phyloP scores from a whole-genome alignment of 1,284 basidiomycete genomes.

The Mycena citricolor region DNA sequence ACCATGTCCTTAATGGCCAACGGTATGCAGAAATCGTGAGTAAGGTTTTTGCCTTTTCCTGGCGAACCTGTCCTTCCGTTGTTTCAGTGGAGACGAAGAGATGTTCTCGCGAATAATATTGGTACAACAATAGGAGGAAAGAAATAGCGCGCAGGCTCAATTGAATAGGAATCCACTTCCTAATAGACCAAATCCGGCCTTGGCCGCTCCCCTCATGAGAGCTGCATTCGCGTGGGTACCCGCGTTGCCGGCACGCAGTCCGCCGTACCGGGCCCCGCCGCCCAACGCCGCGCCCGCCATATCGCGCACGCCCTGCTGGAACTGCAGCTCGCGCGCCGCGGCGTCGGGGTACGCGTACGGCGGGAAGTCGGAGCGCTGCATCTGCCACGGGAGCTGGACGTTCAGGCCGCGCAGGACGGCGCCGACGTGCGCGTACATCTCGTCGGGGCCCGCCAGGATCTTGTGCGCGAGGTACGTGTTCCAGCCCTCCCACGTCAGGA shows the following conservation, averaged over 20 bases:
- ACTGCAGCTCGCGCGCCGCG: conserved; percentile 21
- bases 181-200: conserved; percentile 14
- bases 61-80: too few species aligned
- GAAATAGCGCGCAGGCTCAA: too few species aligned
- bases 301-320: conserved; percentile 17
- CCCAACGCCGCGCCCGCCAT: conserved; percentile 14
- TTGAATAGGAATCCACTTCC: conserved; percentile 11
- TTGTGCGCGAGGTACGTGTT: conserved; percentile 24
- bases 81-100: too few species aligned
- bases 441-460: conserved; percentile 17
- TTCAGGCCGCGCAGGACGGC: conserved; percentile 11
- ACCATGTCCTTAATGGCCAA: too few species aligned
- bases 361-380: conserved; percentile 17
- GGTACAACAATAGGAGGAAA: too few species aligned
- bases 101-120: too few species aligned
- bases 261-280: neutral
- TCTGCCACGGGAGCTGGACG: conserved; percentile 19
- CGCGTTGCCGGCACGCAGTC: neutral
- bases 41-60: too few species aligned
- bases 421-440: conserved; percentile 18
- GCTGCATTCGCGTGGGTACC: too few species aligned
- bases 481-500: conserved; percentile 22
- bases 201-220: neutral
- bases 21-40: too few species aligned
- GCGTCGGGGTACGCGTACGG: conserved; percentile 21